phyloP scores from a whole-genome alignment of 768 basidiomycete genomes.

The Galerina marginata region DNA sequence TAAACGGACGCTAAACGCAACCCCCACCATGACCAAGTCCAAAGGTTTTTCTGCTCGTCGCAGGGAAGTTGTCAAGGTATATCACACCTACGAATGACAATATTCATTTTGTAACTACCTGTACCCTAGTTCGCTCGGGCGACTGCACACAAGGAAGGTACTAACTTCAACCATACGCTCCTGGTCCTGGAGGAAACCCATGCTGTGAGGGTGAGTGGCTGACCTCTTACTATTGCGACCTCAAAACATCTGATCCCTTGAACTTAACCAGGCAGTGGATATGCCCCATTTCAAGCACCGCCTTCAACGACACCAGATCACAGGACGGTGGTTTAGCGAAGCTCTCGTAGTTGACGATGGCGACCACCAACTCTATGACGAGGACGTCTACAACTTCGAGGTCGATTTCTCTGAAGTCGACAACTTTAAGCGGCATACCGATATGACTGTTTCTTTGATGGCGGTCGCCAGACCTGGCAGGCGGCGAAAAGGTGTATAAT shows the following conservation, averaged over 20 bases:
- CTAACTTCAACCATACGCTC: conserved; percentile 8
- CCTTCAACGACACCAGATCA: conserved; percentile 23
- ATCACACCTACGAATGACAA: neutral
- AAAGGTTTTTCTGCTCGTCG: conserved; percentile 15
- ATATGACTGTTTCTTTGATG: conserved; percentile 29
- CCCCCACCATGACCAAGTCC: conserved; percentile 4
- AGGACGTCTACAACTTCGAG: conserved; percentile 25
- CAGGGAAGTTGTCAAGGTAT: conserved; percentile 11
- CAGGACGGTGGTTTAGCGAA: conserved; percentile 27
- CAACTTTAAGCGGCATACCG: conserved; percentile 5
- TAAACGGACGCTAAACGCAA: neutral
- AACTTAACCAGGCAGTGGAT: no score
- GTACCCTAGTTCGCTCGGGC: conserved; percentile 21
- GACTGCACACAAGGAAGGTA: conserved; percentile 26
- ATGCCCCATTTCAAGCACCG: neutral
- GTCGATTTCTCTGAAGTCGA: conserved; percentile 17
- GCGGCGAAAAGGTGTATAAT: no score
- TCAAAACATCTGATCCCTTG: no score
- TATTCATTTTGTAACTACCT: neutral
- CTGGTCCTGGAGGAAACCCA: no score
- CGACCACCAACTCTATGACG: conserved; percentile 11
- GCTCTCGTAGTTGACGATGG: conserved; percentile 32
- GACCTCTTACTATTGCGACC: no score
- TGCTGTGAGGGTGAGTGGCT: no score
- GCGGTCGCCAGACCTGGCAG: conserved; percentile 35